A percentile compares a stretch with the other conserved stretches of the same genome.
Conservation (phyloP, 2,329 filamentous ascomycete species). For the Lecanosticta acicola region DNA sequence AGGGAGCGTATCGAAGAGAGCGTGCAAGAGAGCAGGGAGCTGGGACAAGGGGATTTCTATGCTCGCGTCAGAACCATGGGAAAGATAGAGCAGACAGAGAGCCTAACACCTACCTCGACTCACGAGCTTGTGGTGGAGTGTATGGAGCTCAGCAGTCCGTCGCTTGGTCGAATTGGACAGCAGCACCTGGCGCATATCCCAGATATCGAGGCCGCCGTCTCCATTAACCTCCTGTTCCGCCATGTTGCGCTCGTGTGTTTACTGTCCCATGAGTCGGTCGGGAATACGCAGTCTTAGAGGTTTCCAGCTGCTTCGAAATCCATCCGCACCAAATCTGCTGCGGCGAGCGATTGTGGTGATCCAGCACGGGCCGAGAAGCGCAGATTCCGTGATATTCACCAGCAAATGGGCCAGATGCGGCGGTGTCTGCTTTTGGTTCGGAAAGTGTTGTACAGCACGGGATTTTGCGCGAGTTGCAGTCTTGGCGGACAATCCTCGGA, state of each 20-base stretch:
- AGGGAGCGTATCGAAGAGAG: constrained; percentile 82
- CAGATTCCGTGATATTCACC: background rate
- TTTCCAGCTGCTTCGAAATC: background rate
- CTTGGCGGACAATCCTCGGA: background rate
- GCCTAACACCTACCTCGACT: constrained; percentile 37
- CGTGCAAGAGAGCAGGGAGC: constrained; percentile 45
- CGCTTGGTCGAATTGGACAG: constrained; percentile 46
- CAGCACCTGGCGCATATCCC: constrained; percentile 34
- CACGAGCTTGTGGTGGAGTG: constrained; percentile 40
- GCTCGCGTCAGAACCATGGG: constrained; percentile 11
- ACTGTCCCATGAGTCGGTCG: no score
- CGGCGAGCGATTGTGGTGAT: background rate
- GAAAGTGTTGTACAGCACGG: background rate
- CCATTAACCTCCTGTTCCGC: constrained; percentile 21
- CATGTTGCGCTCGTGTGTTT: constrained; percentile 16
- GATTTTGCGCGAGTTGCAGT: background rate
- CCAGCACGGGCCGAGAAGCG: background rate
- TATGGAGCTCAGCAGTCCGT: constrained; percentile 41
- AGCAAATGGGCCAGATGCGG: background rate
- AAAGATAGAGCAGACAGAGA: background rate
- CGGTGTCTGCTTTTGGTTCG: constrained; percentile 7
- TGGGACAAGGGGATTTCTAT: constrained; percentile 21
- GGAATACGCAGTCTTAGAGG: no score
- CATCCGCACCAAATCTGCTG: background rate
- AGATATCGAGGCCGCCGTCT: constrained; percentile 19